Percentiles rank a stretch among this genome's conserved stretches.
Conservation (phyloP, 176 grass and related monocot species). For the Eleusine coracana region DNA sequence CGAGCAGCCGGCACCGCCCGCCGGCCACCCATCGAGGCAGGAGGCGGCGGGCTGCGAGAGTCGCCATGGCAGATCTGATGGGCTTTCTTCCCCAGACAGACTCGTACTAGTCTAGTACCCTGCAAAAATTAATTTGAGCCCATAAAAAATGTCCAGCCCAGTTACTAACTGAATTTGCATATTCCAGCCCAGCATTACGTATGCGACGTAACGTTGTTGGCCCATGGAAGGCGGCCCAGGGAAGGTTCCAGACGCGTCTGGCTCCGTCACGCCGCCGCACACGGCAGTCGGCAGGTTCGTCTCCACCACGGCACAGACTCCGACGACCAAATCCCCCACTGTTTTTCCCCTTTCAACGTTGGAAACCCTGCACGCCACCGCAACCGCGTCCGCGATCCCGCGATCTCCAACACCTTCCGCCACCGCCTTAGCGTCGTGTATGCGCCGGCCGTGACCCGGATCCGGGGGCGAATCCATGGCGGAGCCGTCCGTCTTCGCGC, state of each 20-base stretch:
- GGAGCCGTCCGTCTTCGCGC: slow-evolving; percentile 40
- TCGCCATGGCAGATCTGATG: slow-evolving; percentile 57
- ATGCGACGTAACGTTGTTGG: not conserved
- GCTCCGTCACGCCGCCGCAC: slow-evolving; percentile 9
- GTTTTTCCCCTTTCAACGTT: not conserved
- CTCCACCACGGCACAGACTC: slow-evolving; percentile 19
- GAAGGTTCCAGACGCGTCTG: slow-evolving; percentile 49
- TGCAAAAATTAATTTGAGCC: not conserved
- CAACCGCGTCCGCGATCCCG: slow-evolving; percentile 31
- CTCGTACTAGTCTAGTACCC: slow-evolving; percentile 4
- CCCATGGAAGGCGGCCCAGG: not conserved
- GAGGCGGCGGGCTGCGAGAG: slow-evolving; percentile 44
- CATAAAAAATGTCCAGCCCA: too few species aligned
- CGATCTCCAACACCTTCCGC: not conserved
- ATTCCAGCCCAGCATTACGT: not conserved
- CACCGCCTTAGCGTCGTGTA: not conserved
- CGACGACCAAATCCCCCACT: slow-evolving; percentile 14
- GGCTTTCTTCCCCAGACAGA: not conserved
- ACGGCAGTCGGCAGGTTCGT: slow-evolving; percentile 19
- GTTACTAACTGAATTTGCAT: not conserved
- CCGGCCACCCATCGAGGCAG: slow-evolving; percentile 45
- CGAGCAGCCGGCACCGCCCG: slow-evolving; percentile 36
- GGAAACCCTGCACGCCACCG: slow-evolving; percentile 44
- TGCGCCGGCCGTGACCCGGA: slow-evolving; percentile 41
- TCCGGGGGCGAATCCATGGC: slow-evolving; percentile 45